Evolutionary conservation across 495 filamentous ascomycete species (phyloP).

Genomic region (Cercophora newfieldiana): DNA sequence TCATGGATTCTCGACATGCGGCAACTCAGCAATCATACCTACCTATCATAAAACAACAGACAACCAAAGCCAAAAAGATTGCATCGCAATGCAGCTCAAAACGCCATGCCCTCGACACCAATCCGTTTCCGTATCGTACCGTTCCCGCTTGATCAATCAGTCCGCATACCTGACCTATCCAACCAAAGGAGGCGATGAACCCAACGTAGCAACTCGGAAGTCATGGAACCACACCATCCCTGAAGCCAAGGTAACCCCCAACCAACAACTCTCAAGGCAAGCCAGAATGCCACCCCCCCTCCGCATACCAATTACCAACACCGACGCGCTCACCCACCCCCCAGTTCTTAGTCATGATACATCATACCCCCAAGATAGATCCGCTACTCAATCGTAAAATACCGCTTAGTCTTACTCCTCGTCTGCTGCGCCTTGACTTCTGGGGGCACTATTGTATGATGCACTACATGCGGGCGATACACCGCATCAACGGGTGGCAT

Average conservation of each 20-base stretch:
- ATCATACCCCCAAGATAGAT: background rate
- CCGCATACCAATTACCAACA: too few relatives aligned
- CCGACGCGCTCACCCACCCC: background rate
- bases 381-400: conserved; percentile 61
- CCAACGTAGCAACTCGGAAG: too few relatives aligned
- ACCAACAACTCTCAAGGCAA: too few relatives aligned
- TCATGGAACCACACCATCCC: too few relatives aligned
- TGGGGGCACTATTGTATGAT: conserved; percentile 76
- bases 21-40: too few relatives aligned
- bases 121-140: background rate
- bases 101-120: background rate
- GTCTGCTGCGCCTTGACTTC: conserved; percentile 72
- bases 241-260: too few relatives aligned
- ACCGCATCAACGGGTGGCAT: conserved; percentile 89
- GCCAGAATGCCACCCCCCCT: too few relatives aligned
- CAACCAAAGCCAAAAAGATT: background rate
- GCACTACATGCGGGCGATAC: conserved; percentile 89
- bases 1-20: too few relatives aligned
- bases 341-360: background rate
- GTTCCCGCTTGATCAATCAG: too few relatives aligned
- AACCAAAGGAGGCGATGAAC: too few relatives aligned
- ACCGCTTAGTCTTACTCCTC: conserved; percentile 73
- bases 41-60: too few relatives aligned
- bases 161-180: too few relatives aligned
- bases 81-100: background rate